Conservation (phyloP, 441 rosid genomes). For the Geranium incanum region DNA sequence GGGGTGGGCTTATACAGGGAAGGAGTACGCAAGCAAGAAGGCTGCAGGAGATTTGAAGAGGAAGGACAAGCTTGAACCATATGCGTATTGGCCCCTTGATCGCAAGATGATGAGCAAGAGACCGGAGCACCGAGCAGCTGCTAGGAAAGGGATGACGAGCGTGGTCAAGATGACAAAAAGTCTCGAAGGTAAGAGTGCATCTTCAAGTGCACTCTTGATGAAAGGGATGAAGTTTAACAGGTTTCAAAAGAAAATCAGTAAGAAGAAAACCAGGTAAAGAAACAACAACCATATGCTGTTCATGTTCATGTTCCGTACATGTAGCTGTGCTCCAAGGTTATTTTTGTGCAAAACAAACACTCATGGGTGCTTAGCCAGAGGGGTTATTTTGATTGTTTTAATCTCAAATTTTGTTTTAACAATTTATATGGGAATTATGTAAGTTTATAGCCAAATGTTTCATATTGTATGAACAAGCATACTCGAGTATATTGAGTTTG, state of each 20-base stretch:
- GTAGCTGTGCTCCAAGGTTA: no score
- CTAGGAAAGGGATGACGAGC: conserved; percentile 81
- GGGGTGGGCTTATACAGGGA: conserved; percentile 87
- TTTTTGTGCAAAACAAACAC: no score
- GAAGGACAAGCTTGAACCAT: conserved; percentile 90
- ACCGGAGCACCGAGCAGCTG: conserved; percentile 79
- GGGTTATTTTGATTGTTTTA: no score
- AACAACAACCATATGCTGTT: no score
- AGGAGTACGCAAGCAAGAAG: conserved; percentile 78
- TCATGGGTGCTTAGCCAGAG: no score
- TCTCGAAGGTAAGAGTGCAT: conserved; percentile 68
- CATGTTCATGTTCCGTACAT: no score
- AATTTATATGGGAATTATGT: no score
- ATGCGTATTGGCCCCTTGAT: conserved; percentile 95
- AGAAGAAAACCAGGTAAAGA: conserved; percentile 25
- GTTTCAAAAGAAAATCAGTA: conserved; percentile 37
- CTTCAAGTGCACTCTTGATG: conserved; percentile 42
- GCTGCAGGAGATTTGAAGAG: conserved; percentile 80
- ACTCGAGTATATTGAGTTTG: no score
- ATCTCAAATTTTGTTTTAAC: no score
- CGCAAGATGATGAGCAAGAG: conserved; percentile 93
- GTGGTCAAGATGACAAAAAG: conserved; percentile 67
- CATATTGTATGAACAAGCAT: no score
- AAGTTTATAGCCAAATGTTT: no score
- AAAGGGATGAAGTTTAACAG: conserved; percentile 29